Evolutionary conservation across 1,139 yeast genomes (phyloP).

Genomic region (Schizosaccharomyces versatilis): DNA sequence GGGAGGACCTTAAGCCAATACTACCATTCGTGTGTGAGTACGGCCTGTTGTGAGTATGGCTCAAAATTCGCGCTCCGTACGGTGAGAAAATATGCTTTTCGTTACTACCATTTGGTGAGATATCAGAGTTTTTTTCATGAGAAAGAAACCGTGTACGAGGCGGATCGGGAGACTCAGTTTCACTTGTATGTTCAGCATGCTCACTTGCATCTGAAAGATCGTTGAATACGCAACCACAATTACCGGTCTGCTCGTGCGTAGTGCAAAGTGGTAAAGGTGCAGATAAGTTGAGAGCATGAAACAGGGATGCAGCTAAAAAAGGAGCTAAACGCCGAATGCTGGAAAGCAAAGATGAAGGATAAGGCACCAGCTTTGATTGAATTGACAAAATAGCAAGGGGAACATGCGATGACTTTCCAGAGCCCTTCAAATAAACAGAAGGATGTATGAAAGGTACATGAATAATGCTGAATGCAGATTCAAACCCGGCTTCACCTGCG

Average conservation of each 20-base stretch:
- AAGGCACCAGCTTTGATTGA: slow-evolving; percentile 19
- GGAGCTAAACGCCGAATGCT: slow-evolving; percentile 17
- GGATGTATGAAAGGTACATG: slow-evolving; percentile 18
- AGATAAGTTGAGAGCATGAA: slow-evolving; percentile 18
- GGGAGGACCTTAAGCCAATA: too few species aligned
- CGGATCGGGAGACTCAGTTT: too few species aligned
- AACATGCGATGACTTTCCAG: slow-evolving; percentile 12
- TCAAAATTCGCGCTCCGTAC: too few species aligned
- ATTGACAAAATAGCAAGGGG: slow-evolving; percentile 20
- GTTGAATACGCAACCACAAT: neutral
- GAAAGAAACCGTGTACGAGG: too few species aligned
- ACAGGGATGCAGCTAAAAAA: slow-evolving; percentile 18
- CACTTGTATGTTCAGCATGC: neutral
- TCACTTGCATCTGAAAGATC: neutral
- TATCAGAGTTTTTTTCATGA: too few species aligned
- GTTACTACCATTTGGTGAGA: too few species aligned
- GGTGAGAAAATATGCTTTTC: too few species aligned
- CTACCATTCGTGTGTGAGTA: too few species aligned
- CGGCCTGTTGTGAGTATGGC: too few species aligned
- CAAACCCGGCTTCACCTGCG: slow-evolving; percentile 10
- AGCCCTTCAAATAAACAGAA: slow-evolving; percentile 6
- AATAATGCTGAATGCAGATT: slow-evolving; percentile 18
- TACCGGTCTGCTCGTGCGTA: neutral
- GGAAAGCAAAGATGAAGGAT: slow-evolving; percentile 16
- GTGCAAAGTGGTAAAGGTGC: slow-evolving; percentile 7